Conservation (phyloP, 495 filamentous ascomycete species). For the Staphylotrichum tortipilum region DNA sequence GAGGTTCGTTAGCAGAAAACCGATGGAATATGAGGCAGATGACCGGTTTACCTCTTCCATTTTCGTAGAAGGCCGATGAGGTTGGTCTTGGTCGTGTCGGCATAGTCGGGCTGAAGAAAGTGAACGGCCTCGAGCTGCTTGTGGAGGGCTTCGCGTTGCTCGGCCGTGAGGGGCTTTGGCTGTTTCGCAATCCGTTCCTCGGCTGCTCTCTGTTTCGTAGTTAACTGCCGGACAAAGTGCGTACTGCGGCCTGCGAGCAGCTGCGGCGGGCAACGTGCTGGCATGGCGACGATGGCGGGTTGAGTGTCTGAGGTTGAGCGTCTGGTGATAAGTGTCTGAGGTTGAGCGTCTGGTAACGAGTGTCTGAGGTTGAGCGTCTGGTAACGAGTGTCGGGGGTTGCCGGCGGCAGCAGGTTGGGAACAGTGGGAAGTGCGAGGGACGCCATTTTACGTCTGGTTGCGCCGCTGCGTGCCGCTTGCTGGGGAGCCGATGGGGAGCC, state of each 20-base stretch:
- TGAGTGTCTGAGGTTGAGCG: too few species aligned
- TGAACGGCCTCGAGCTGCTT: constrained; percentile 1
- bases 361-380: too few species aligned
- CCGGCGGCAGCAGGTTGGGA: background rate
- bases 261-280: constrained; percentile 4
- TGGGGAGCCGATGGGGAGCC: too few species aligned
- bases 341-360: too few species aligned
- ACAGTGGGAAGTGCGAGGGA: background rate
- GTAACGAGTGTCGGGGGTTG: background rate
- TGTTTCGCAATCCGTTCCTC: background rate
- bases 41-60: constrained; percentile 7
- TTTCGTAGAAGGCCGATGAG: background rate
- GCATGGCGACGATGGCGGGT: constrained; percentile 1
- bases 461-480: background rate
- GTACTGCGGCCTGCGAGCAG: background rate
- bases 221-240: too few species aligned
- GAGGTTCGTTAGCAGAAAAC: background rate
- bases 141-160: constrained; percentile 7
- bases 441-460: constrained; percentile 1
- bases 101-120: constrained; percentile 10
- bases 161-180: background rate
- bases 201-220: too few species aligned
- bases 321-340: too few species aligned
- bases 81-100: constrained; percentile 13
- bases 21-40: background rate